Percentiles rank a stretch among this genome's conserved stretches.
Conservation (phyloP, 495 filamentous ascomycete genomes). For the Friedmanniomyces endolithicus region DNA sequence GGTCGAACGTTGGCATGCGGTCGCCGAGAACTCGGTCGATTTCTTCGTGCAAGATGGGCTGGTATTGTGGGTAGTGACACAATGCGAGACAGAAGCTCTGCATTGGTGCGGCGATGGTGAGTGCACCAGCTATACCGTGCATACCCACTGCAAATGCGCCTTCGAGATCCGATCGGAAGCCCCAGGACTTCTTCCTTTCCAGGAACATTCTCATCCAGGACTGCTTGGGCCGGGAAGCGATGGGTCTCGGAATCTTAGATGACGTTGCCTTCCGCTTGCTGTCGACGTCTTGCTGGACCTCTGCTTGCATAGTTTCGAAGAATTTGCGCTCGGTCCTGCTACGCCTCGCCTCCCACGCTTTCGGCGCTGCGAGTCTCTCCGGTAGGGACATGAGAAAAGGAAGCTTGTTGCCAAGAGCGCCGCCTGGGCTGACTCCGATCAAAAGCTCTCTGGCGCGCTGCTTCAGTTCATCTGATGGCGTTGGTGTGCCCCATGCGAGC, state of each 20-base stretch:
- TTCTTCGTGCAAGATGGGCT: conserved; percentile 41
- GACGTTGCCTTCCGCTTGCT: conserved; percentile 6
- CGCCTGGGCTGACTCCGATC: conserved; percentile 43
- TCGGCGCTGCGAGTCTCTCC: conserved; percentile 23
- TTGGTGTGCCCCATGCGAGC: conserved; percentile 46
- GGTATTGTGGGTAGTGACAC: conserved; percentile 46
- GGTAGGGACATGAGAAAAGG: conserved; percentile 29
- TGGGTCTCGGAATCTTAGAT: not conserved
- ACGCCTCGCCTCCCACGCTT: conserved; percentile 27
- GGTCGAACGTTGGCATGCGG: conserved; percentile 24
- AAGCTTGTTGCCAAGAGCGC: conserved; percentile 40
- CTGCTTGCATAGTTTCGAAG: conserved; percentile 27
- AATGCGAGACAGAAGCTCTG: conserved; percentile 49
- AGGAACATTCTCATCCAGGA: conserved; percentile 29
- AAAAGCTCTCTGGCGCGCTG: conserved; percentile 45
- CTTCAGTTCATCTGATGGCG: conserved; percentile 36
- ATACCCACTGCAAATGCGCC: conserved; percentile 31
- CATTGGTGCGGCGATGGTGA: conserved; percentile 40
- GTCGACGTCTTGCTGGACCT: conserved; percentile 22
- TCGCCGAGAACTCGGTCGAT: conserved; percentile 39
- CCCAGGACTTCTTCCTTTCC: conserved; percentile 23
- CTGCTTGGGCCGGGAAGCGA: conserved; percentile 10
- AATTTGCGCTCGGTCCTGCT: conserved; percentile 26
- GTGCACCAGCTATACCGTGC: conserved; percentile 29
- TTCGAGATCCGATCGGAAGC: conserved; percentile 30